Evolutionary conservation across 2,329 filamentous ascomycete species (phyloP).

Genomic region (Alternaria ventricosa): DNA sequence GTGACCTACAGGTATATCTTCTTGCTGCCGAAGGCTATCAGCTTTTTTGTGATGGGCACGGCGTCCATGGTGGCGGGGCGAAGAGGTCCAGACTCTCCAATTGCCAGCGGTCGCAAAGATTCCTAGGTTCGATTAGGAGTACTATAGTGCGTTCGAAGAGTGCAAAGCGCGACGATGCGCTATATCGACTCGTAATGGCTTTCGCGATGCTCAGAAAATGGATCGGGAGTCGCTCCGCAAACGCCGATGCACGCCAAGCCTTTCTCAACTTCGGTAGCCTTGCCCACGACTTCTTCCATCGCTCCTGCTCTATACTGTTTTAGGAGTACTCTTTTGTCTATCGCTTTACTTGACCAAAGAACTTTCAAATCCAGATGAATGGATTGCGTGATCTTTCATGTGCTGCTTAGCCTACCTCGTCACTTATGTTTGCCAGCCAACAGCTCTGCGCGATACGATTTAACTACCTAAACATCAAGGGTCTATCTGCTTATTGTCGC

Average conservation of each 20-base stretch:
- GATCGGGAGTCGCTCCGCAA: constrained; percentile 17
- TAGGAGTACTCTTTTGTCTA: not conserved
- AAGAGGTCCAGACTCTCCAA: not conserved
- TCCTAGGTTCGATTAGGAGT: not conserved
- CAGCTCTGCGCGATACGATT: not conserved
- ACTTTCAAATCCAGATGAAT: not conserved
- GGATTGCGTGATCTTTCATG: not conserved
- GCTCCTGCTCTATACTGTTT: not conserved
- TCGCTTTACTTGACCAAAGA: not conserved
- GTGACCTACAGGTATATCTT: constrained; percentile 56
- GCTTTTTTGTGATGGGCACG: constrained; percentile 41
- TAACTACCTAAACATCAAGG: not conserved
- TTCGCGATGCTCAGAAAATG: constrained; percentile 25
- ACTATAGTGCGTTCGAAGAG: not conserved
- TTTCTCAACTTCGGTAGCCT: not conserved
- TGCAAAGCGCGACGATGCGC: constrained; percentile 5
- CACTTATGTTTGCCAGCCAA: not conserved
- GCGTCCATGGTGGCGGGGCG: constrained; percentile 30
- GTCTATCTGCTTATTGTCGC: not conserved
- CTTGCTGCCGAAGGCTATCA: constrained; percentile 51
- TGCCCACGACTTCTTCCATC: not conserved
- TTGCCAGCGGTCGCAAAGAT: not conserved
- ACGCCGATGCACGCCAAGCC: constrained; percentile 7
- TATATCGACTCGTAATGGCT: not conserved
- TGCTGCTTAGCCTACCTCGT: not conserved